Evolutionary conservation across 2,329 filamentous ascomycete species (phyloP), one percentile per base, ranked within the genome.

Genomic region (Rhinocladiella similis): DNA sequence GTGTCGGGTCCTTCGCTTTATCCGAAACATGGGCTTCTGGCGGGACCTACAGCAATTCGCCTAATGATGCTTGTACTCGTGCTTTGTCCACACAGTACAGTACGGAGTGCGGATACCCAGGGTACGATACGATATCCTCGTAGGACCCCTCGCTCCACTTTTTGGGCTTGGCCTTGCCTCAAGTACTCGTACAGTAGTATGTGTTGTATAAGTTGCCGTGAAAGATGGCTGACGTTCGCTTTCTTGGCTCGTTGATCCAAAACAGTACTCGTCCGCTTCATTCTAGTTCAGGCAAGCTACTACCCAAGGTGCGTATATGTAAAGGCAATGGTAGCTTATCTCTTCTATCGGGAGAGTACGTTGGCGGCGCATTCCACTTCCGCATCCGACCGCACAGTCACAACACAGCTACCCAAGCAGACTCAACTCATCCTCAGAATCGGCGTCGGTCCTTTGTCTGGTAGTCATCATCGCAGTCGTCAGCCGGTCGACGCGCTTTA

Each of bases 381-480:
- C 35, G 29, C 14, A 39, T 27, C 42, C 35, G 20, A 27, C 19
- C 12, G 19, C 27, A 14, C 50, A 39, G n/a, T 25, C 18, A 39
- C 41, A 20, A n/a, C 20, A 27, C 19, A n/a, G 18, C 33, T 53
- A 56, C 13, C n/a, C 19, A 12, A 53, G 14, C 52, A 61, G 52
- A 42, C 53, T 56, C 45, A 54, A 42, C 47, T 61, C 59, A 50
- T 58, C 59, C 43, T 50, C 52, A 41, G 59, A 58, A 9, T 38
- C 49, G 19, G 50, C 41, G 12, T 58, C 55, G n/a, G 50, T 6
- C 13, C 29, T 16, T 38, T 16, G 10, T 36, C 35, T 18, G 19
- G 29, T 35, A 7, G 9, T 35, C 16, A 36, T 36, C 35, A n/a
- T 41, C 38, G 38, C 5, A 18, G 14, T 22, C 27, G n/a, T 29